phyloP scores from a whole-genome alignment of 2,329 filamentous ascomycete genomes.

The Fusarium sp. region DNA sequence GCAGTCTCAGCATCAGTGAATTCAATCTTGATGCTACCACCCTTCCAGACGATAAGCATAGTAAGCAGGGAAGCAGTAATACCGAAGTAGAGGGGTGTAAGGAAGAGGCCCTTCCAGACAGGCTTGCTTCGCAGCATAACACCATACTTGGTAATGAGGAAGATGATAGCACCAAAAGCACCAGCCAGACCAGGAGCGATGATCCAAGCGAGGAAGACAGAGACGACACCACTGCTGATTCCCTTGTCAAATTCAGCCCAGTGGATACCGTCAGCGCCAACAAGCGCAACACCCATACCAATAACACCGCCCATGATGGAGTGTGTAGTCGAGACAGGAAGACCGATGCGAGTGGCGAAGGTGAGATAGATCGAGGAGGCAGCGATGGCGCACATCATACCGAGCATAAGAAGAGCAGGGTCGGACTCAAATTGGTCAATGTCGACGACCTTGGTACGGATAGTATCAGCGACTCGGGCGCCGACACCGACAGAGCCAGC shows the following conservation, averaged over 20 bases:
- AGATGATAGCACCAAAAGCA: slow-evolving; percentile 66
- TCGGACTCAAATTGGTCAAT: slow-evolving; percentile 58
- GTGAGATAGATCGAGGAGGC: slow-evolving; percentile 67
- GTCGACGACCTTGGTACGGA: slow-evolving; percentile 70
- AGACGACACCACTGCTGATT: slow-evolving; percentile 56
- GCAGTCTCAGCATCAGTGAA: slow-evolving; percentile 56
- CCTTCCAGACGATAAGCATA: slow-evolving; percentile 72
- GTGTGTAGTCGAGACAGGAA: slow-evolving; percentile 72
- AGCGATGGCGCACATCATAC: slow-evolving; percentile 67
- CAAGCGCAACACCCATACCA: slow-evolving; percentile 67
- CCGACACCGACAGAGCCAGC: slow-evolving; percentile 69
- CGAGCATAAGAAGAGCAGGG: slow-evolving; percentile 68
- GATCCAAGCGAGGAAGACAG: slow-evolving; percentile 70
- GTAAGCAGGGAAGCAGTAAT: slow-evolving; percentile 65
- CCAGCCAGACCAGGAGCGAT: slow-evolving; percentile 68
- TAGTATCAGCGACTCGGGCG: slow-evolving; percentile 69
- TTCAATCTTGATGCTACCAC: slow-evolving; percentile 56
- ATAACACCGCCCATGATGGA: slow-evolving; percentile 70
- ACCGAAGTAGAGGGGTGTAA: slow-evolving; percentile 67
- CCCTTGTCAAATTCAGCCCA: slow-evolving; percentile 62
- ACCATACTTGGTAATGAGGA: slow-evolving; percentile 66
- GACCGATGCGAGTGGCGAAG: slow-evolving; percentile 63
- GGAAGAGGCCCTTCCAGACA: slow-evolving; percentile 62
- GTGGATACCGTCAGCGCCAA: slow-evolving; percentile 63
- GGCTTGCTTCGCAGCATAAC: slow-evolving; percentile 68